Base-by-base conservation (phyloP, 495 filamentous ascomycete genomes). In the Parachaetomium inaequale region DNA sequence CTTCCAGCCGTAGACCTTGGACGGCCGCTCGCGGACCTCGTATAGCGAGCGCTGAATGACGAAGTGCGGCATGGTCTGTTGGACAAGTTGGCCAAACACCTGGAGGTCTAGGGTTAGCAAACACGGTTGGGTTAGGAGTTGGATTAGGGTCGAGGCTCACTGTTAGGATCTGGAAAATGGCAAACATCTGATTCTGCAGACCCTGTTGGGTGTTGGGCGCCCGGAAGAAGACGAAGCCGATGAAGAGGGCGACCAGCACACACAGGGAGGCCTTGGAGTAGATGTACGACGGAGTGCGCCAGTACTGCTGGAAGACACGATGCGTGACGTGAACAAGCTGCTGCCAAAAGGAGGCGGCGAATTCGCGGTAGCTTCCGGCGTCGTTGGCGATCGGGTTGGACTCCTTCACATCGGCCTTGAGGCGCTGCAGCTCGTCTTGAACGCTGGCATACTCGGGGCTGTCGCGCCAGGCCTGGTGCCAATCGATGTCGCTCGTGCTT, bases 61-160 rank as follows among this genome's bases (percentile, higher is more conserved):
- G 69, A 95, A 92, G 66, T 89, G 81, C 0, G 91, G 91, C 88
- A 95, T 94, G 63, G 89, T 91, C 69, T 95, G 92, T 64, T 91
- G 85, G 14, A 87, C 83, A 26, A 93, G 76, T 64, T 88, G 85
- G 56, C 85, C 84, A 71, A 93, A 89, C 61, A 96, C n/a, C n/a
- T n/a, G n/a, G n/a, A n/a, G n/a, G n/a, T n/a, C n/a, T n/a, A n/a
- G n/a, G n/a, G n/a, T n/a, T n/a, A n/a, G n/a, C n/a, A n/a, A n/a
- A n/a, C n/a, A n/a, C n/a, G n/a, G n/a, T n/a, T n/a, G n/a, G n/a
- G n/a, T n/a, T n/a, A n/a, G n/a, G n/a, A n/a, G n/a, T n/a, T n/a
- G n/a, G n/a, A n/a, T n/a, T n/a, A n/a, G n/a, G n/a, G n/a, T n/a
- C n/a, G n/a, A n/a, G n/a, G n/a, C n/a, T n/a, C n/a, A n/a, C 84